Evolutionary conservation across 2,329 filamentous ascomycete genomes (phyloP).

Genomic region (Cytospora schulzeri): DNA sequence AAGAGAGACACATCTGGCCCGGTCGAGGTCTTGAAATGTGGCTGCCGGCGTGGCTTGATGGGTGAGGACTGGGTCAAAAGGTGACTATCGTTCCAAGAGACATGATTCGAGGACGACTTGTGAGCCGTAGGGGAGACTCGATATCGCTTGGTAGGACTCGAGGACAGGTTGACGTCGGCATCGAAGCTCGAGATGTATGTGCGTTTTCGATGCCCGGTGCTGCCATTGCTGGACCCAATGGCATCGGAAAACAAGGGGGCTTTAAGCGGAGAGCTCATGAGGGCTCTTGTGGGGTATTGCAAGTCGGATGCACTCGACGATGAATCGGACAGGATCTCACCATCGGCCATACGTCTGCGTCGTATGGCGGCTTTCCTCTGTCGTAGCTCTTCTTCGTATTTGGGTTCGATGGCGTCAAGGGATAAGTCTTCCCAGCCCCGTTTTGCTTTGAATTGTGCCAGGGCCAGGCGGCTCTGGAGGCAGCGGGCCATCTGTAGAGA

Average conservation of each 20-base stretch:
- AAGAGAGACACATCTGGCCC: constrained; percentile 80
- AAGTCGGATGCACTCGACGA: constrained; percentile 82
- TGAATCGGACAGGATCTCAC: constrained; percentile 81
- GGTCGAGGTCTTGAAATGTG: constrained; percentile 72
- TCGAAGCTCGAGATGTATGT: constrained; percentile 64
- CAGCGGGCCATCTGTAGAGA: constrained; percentile 79
- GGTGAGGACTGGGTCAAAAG: constrained; percentile 85
- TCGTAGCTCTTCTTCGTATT: constrained; percentile 72
- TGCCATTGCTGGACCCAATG: constrained; percentile 69
- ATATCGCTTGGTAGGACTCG: constrained; percentile 68
- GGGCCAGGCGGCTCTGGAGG: constrained; percentile 88
- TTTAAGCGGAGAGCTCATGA: constrained; percentile 86
- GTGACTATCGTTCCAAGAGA: constrained; percentile 76
- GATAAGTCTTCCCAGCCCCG: constrained; percentile 92
- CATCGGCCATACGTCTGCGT: constrained; percentile 68
- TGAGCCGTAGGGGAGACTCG: constrained; percentile 65
- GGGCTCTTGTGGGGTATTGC: constrained; percentile 65
- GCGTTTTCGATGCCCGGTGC: constrained; percentile 66
- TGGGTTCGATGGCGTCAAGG: constrained; percentile 82
- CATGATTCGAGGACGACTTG: constrained; percentile 58
- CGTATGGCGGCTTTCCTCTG: constrained; percentile 40
- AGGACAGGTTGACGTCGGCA: constrained; percentile 49
- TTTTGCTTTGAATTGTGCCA: constrained; percentile 96
- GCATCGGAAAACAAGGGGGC: constrained; percentile 84
- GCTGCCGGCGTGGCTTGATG: constrained; percentile 73